Evolutionary conservation across 345 rosid species (phyloP).

Genomic region (thale cress (Arabidopsis thaliana)): TAIR10.1 NC_003076.8:26155001-26155500

Average conservation of each 20-base stretch:
- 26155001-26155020: conserved; percentile 64
- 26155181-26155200: conserved; percentile 93
- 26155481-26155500: neutral
- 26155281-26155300: conserved; percentile 30
- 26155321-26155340: conserved; percentile 94
- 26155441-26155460: conserved; percentile 17
- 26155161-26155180: conserved; percentile 83
- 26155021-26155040: conserved; percentile 33
- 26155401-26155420: conserved; percentile 82
- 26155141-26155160: conserved; percentile 86
- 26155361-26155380: conserved; percentile 86
- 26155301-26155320: conserved; percentile 56
- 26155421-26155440: conserved; percentile 54
- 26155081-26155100: conserved; percentile 80
- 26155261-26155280: conserved; percentile 7
- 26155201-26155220: conserved; percentile 81
- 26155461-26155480: conserved; percentile 10
- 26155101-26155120: conserved; percentile 81
- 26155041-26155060: conserved; percentile 64
- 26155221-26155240: conserved; percentile 51
- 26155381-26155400: conserved; percentile 74
- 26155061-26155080: conserved; percentile 90
- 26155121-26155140: conserved; percentile 84
- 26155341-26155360: conserved; percentile 80
- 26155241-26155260: neutral